These are phyloP conservation scores for Chlorella variabilis DNA, from an alignment of 163 green algal genomes.

Conservation along the genomic window DNA sequence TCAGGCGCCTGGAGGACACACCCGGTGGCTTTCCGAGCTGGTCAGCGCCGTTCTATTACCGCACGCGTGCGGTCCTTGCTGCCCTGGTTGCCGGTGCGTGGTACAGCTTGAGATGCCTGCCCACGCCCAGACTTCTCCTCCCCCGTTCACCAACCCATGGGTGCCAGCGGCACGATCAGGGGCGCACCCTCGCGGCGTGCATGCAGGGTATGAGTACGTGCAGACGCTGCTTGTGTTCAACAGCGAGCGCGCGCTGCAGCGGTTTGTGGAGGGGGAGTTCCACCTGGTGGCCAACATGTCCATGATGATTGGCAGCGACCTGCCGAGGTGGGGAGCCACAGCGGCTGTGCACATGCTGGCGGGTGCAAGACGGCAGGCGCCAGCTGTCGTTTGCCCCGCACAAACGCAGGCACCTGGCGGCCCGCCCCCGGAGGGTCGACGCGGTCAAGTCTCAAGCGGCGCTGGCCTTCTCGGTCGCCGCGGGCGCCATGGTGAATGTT, in stretches of 20 bases:
- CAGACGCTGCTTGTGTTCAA: not conserved
- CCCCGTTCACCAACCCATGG: no score
- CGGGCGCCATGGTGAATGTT: not conserved
- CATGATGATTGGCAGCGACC: not conserved
- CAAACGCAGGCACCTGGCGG: not conserved
- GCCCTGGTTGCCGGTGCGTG: not conserved
- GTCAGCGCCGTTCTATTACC: not conserved
- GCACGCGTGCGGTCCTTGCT: not conserved
- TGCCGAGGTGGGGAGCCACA: not conserved
- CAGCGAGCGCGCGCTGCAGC: not conserved
- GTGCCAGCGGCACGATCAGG: no score
- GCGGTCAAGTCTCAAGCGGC: not conserved
- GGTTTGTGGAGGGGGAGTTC: not conserved
- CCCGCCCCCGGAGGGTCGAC: not conserved
- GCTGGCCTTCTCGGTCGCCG: not conserved
- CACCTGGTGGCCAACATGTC: not conserved
- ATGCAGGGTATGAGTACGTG: conserved; percentile 15
- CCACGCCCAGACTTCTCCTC: no score
- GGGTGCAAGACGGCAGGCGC: no score
- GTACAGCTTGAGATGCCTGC: no score
- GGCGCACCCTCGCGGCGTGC: no score
- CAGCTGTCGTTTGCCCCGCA: no score
- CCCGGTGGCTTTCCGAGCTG: no score
- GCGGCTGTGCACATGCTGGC: no score
- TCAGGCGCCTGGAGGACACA: not conserved